A percentile compares a stretch with the other conserved stretches of the same genome.
Evolutionary conservation across 345 rosid genomes (phyloP).

Genomic region (Linum usitatissimum): DNA sequence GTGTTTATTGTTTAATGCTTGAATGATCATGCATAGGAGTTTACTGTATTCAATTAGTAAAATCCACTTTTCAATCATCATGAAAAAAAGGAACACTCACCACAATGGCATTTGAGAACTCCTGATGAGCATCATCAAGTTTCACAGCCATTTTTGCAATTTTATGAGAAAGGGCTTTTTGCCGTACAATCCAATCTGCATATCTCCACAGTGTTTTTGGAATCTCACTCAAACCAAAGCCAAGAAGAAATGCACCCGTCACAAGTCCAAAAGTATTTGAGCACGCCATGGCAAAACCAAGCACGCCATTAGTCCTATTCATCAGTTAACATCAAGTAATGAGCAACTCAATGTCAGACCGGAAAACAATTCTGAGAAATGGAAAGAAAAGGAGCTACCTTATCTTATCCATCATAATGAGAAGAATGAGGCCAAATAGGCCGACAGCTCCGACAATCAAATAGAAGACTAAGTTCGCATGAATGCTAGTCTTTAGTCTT

Average conservation of each 20-base stretch:
- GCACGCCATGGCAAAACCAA: conserved; percentile 95
- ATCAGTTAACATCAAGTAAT: conserved; percentile 3
- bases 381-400: conserved; percentile 27
- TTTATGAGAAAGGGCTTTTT: conserved; percentile 94
- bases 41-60: neutral
- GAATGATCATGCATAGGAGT: neutral
- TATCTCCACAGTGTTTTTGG: conserved; percentile 86
- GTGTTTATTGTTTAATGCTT: neutral
- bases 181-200: conserved; percentile 88
- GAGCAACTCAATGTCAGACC: neutral
- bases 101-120: conserved; percentile 92
- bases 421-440: conserved; percentile 83
- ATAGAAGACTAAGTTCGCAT: conserved; percentile 84
- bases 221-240: conserved; percentile 94
- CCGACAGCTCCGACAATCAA: conserved; percentile 80
- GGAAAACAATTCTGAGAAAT: conserved; percentile 6
- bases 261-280: conserved; percentile 99
- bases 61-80: neutral
- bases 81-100: conserved; percentile 33
- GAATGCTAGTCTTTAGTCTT: conserved; percentile 85
- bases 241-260: conserved; percentile 98
- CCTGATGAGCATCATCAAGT: conserved; percentile 97
- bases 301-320: conserved; percentile 50
- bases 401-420: conserved; percentile 52
- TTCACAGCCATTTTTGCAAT: conserved; percentile 94